Conservation (phyloP, 2,329 filamentous ascomycete genomes). For the Cladophialophora immunda region DNA sequence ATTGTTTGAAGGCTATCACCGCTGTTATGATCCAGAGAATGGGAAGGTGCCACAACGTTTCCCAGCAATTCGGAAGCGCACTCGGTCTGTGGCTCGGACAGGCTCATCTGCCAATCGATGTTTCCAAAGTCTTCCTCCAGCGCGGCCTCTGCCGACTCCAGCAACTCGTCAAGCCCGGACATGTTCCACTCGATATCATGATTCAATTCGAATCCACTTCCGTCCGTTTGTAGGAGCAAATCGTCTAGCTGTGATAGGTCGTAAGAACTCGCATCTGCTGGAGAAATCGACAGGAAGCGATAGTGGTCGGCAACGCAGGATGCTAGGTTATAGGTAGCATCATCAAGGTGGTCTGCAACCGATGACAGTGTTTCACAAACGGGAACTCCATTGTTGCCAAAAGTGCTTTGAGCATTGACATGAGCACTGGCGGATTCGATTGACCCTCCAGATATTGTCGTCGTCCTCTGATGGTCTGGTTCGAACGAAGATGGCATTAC, state of each 20-base stretch:
- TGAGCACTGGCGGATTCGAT: not conserved
- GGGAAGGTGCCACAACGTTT: not conserved
- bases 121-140: not conserved
- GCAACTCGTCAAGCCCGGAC: conserved; percentile 4
- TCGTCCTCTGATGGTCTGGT: not conserved
- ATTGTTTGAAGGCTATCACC: not conserved
- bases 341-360: too few relatives aligned
- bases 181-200: conserved; percentile 8
- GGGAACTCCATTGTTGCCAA: not conserved
- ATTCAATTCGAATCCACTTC: not conserved
- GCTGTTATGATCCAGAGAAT: not conserved
- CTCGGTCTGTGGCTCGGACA: not conserved
- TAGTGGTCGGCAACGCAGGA: not conserved
- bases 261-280: not conserved
- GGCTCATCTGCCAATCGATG: not conserved
- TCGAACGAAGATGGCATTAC: not conserved
- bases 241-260: not conserved
- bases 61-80: not conserved
- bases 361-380: too few relatives aligned
- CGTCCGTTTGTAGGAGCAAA: not conserved
- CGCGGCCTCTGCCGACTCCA: not conserved
- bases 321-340: too few relatives aligned
- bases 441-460: not conserved
- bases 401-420: not conserved
- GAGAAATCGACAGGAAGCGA: not conserved